phyloP scores from a whole-genome alignment of 179 eudicot genomes.

The Nepenthes alata region DNA sequence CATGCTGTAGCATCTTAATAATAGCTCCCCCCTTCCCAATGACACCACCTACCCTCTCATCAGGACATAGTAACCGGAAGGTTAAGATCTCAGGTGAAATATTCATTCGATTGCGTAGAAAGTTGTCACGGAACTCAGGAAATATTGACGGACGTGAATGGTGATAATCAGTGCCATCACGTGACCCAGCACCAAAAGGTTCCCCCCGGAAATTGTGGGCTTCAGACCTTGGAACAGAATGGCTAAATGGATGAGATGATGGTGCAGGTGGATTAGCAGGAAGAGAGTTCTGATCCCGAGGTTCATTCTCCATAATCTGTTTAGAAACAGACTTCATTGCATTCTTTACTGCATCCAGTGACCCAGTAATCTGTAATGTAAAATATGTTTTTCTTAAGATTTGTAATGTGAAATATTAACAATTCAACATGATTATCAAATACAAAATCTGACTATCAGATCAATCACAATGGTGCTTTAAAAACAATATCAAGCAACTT shows the following conservation, averaged over 20 bases:
- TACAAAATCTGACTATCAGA: too few species aligned
- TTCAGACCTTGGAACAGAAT: too few species aligned
- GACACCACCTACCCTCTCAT: constrained; percentile 74
- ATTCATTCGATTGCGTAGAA: constrained; percentile 36
- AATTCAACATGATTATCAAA: too few species aligned
- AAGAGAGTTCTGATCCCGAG: constrained; percentile 36
- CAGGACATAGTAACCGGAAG: constrained; percentile 61
- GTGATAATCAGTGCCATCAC: constrained; percentile 27
- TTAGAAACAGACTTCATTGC: constrained; percentile 63
- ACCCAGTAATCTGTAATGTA: constrained; percentile 46
- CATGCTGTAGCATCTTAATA: constrained; percentile 60
- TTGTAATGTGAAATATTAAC: constrained; percentile 15
- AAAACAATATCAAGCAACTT: too few species aligned
- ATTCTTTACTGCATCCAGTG: constrained; percentile 48
- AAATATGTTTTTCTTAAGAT: constrained; percentile 10
- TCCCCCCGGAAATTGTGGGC: constrained; percentile 22
- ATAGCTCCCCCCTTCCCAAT: constrained; percentile 89
- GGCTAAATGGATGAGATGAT: constrained; percentile 1
- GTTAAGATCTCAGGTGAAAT: constrained; percentile 39
- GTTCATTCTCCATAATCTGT: constrained; percentile 44
- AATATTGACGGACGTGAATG: constrained; percentile 11
- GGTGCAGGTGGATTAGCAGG: constrained; percentile 34
- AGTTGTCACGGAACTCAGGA: constrained; percentile 31
- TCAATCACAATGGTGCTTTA: too few species aligned
- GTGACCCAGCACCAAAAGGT: constrained; percentile 36